These are phyloP conservation scores for Rosa multiflora DNA, from an alignment of 306 rosid species.

Conservation along the genomic window DNA sequence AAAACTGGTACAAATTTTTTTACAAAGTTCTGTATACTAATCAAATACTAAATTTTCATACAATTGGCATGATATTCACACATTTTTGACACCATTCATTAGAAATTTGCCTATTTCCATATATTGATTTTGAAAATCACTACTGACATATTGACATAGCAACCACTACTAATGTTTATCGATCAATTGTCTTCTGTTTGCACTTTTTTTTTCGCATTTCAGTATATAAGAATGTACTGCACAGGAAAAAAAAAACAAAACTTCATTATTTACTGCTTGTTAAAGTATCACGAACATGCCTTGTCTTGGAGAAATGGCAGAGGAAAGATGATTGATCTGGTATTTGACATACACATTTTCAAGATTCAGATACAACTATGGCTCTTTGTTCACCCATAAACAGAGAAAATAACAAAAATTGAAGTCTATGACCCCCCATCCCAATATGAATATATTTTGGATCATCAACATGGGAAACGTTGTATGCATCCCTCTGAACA, in stretches of 20 bases:
- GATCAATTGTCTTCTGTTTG: not conserved
- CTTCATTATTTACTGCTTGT: not conserved
- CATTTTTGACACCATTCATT: not conserved
- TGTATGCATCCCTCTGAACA: slow-evolving; percentile 31
- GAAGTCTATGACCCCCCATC: slow-evolving; percentile 36
- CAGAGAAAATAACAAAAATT: not conserved
- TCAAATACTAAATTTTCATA: no score
- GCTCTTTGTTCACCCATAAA: slow-evolving; percentile 29
- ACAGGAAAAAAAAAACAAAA: not conserved
- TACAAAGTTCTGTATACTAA: no score
- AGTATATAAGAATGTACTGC: not conserved
- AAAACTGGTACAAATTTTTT: no score
- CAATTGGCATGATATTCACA: not conserved
- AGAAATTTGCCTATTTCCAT: not conserved
- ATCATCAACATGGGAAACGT: slow-evolving; percentile 15
- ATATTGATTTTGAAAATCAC: not conserved
- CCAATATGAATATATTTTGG: slow-evolving; percentile 36
- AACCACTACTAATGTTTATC: not conserved
- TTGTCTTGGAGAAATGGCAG: not conserved
- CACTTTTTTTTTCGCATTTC: not conserved
- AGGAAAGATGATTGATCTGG: slow-evolving; percentile 30
- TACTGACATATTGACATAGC: not conserved
- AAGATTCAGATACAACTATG: slow-evolving; percentile 38
- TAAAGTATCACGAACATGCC: not conserved
- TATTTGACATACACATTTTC: slow-evolving; percentile 35